Evolutionary conservation across 768 basidiomycete species (phyloP), one percentile per base, ranked within the genome.

Genomic region (Pisolithus microcarpus): DNA sequence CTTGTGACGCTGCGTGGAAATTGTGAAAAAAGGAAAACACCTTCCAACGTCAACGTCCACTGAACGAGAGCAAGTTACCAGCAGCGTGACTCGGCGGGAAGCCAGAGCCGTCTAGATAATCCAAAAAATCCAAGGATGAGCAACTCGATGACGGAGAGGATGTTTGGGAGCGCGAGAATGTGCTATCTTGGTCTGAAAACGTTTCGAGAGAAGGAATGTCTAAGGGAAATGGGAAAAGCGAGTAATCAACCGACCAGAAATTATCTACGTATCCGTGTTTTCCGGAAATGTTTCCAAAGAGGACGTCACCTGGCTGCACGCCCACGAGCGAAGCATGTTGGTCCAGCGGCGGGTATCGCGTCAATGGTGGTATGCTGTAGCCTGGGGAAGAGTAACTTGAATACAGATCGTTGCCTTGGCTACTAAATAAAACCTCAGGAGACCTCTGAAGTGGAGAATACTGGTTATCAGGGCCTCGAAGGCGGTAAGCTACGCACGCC

Each of bases 111-210:
- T 57, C 52, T 23, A 50, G 30, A 4, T 50, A 52, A 43, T 52
- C 43, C 24, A 45, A 24, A 23, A 48, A 24, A 51, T 57, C 55
- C 7, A 63, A 46, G 19, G 50, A 15, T 43, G 58, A 58, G 52
- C 61, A 57, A 18, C 50, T 55, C 30, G 69, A 66, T 21, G 56
- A 54, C 36, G 63, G 61, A 6, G 63, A 61, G 43, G 62, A 59
- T 30, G 52, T 59, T 11, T 51, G 50, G 10, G 61, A 64, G 26
- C 53, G 57, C 9, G 50, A 56, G 26, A 43, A 48, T 21, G 58
- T 53, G 13, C 52, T 58, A 36, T 49, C 49, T 5, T 49, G 37
- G 51, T 59, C 61, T 39, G 48, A 43, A 46, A 61, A 61, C 10
- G 52, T 52, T 18, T 54, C 57, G 19, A 52, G 44, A 8, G 38